A percentile compares a stretch with the other conserved stretches of the same genome.
phyloP scores from a whole-genome alignment of 371 early-diverging fungal genomes.

The Mucor saturninus region DNA sequence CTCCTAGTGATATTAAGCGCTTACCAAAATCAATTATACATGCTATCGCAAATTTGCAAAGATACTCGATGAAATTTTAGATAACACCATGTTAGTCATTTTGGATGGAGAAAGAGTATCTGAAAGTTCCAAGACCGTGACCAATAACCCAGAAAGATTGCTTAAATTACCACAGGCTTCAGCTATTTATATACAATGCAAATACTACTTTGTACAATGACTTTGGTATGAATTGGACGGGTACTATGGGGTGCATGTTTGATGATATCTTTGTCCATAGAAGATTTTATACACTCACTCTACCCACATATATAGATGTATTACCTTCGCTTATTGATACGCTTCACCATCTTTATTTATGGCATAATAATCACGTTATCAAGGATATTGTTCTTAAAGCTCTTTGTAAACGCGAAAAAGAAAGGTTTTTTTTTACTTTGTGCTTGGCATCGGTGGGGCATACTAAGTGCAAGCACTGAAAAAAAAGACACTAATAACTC shows the following conservation, averaged over 20 bases:
- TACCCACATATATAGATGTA: slow-evolving; percentile 14
- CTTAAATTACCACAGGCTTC: too few relatives aligned
- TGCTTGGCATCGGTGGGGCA: slow-evolving; percentile 4
- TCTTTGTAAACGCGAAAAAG: slow-evolving; percentile 19
- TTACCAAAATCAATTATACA: neutral
- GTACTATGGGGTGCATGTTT: slow-evolving; percentile 23
- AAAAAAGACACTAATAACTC: slow-evolving; percentile 24
- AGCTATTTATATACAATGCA: neutral
- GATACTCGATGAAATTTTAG: slow-evolving; percentile 22
- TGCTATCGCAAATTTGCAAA: slow-evolving; percentile 24
- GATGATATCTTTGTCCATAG: slow-evolving; percentile 14
- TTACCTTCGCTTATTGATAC: slow-evolving; percentile 22
- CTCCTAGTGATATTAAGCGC: too few relatives aligned
- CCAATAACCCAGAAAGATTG: slow-evolving; percentile 12
- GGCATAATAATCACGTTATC: slow-evolving; percentile 24
- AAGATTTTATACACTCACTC: slow-evolving; percentile 1
- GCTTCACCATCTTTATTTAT: slow-evolving; percentile 20
- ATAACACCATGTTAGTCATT: slow-evolving; percentile 18
- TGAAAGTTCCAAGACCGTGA: slow-evolving; percentile 11
- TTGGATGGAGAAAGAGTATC: slow-evolving; percentile 20
- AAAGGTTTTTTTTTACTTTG: slow-evolving; percentile 16
- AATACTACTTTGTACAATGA: slow-evolving; percentile 15
- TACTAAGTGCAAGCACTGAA: too few relatives aligned
- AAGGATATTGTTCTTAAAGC: slow-evolving; percentile 21
- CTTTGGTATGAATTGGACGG: slow-evolving; percentile 28